Percentiles rank a stretch among this genome's conserved stretches.
Conservation (phyloP, 202 grass and related monocot genomes). For the Saccharum hybrid region DNA sequence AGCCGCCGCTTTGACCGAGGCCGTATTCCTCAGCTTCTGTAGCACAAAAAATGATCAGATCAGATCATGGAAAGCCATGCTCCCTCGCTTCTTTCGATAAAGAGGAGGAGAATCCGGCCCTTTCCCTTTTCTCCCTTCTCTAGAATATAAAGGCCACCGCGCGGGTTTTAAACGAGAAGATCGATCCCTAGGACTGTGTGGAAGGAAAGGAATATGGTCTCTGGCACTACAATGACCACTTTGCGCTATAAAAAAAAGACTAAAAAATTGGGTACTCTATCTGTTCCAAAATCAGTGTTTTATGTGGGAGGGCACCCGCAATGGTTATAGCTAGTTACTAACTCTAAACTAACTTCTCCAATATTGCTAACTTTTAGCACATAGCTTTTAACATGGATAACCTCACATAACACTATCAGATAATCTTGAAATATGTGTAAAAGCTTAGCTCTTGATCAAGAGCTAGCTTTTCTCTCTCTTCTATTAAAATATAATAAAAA, state of each 20-base stretch:
- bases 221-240: background rate
- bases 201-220: slow-evolving; percentile 45
- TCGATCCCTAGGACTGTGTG: slow-evolving; percentile 49
- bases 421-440: too few relatives aligned
- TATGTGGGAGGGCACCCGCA: too few relatives aligned
- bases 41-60: slow-evolving; percentile 39
- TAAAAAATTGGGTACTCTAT: too few relatives aligned
- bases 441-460: too few relatives aligned
- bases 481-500: too few relatives aligned
- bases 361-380: too few relatives aligned
- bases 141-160: background rate
- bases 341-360: too few relatives aligned
- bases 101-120: slow-evolving; percentile 31
- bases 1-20: slow-evolving; percentile 20
- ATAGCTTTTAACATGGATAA: too few relatives aligned
- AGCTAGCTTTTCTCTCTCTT: too few relatives aligned
- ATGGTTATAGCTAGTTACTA: too few relatives aligned
- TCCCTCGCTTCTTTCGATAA: slow-evolving; percentile 46
- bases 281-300: too few relatives aligned
- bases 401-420: too few relatives aligned
- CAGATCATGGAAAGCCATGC: slow-evolving; percentile 54
- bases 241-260: background rate
- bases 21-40: slow-evolving; percentile 12
- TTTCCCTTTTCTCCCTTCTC: slow-evolving; percentile 25
- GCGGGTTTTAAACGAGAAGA: slow-evolving; percentile 46